Evolutionary conservation across 164 flowering plant species (phyloP).

Genomic region (Paratinospora sagittata): DNA sequence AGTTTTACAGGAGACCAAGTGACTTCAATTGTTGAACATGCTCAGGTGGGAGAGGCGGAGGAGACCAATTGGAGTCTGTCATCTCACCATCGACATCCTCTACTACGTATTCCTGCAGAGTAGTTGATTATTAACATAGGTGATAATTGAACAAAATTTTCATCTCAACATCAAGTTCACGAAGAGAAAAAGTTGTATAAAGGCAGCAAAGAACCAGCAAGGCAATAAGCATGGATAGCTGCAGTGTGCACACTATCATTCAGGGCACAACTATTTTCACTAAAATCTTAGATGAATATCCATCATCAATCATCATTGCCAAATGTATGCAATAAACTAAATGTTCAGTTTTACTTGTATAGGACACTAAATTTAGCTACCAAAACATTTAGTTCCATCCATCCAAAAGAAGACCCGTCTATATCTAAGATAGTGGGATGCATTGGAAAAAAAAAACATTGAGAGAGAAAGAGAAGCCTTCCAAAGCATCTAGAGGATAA

Average conservation of each 20-base stretch:
- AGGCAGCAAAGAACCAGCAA: too few species aligned
- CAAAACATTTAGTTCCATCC: too few species aligned
- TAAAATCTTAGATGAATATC: not conserved
- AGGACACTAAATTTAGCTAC: not conserved
- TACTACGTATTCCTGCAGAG: constrained; percentile 80
- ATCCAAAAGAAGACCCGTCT: too few species aligned
- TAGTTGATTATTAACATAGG: not conserved
- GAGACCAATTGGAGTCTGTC: constrained; percentile 79
- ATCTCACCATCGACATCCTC: constrained; percentile 94
- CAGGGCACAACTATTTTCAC: not conserved
- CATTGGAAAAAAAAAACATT: too few species aligned
- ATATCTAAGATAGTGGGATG: too few species aligned
- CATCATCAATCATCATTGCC: not conserved
- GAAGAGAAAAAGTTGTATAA: too few species aligned
- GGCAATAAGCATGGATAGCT: too few species aligned
- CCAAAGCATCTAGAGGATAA: not conserved
- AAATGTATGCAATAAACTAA: not conserved
- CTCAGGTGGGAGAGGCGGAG: constrained; percentile 86
- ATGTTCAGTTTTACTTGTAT: too few species aligned
- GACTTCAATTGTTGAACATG: constrained; percentile 92
- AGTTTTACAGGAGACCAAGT: constrained; percentile 69
- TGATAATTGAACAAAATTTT: not conserved
- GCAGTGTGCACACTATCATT: too few species aligned
- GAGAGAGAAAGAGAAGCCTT: not conserved
- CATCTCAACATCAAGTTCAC: too few species aligned